phyloP scores from a whole-genome alignment of 2,329 filamentous ascomycete genomes.

The Chaetomium strumarium region DNA sequence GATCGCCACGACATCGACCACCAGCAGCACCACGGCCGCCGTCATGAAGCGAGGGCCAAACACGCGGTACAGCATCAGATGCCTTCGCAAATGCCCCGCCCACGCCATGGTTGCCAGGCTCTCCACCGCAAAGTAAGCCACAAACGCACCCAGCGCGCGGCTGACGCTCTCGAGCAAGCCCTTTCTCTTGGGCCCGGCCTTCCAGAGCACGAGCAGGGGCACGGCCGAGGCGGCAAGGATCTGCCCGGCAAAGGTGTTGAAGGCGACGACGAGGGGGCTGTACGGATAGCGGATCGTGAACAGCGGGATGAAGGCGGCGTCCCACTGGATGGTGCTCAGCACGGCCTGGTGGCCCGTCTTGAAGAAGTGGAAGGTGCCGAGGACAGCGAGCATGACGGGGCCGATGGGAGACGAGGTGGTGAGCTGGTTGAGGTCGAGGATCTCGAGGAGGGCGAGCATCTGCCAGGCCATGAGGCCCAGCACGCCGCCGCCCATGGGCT shows the following conservation, averaged over 20 bases:
- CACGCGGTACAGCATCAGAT: conserved; percentile 94
- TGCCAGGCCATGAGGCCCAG: conserved; percentile 82
- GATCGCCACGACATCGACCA: conserved; percentile 71
- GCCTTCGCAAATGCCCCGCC: conserved; percentile 79
- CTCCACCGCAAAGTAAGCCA: conserved; percentile 77
- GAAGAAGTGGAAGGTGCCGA: conserved; percentile 94
- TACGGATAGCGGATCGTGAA: conserved; percentile 81
- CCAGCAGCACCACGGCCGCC: conserved; percentile 62
- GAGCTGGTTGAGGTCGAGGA: conserved; percentile 55
- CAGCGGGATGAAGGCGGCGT: conserved; percentile 86
- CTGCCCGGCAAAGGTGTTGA: conserved; percentile 87
- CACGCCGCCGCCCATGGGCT: conserved; percentile 88
- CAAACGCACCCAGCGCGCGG: conserved; percentile 65
- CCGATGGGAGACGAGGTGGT: conserved; percentile 65
- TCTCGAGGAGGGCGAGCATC: conserved; percentile 69
- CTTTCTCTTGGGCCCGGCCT: conserved; percentile 68
- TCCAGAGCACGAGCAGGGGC: conserved; percentile 82
- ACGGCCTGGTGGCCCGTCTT: conserved; percentile 95
- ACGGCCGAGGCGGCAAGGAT: conserved; percentile 75
- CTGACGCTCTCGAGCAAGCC: conserved; percentile 65
- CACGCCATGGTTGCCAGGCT: conserved; percentile 83
- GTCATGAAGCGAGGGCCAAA: conserved; percentile 90
- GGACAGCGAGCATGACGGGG: conserved; percentile 75
- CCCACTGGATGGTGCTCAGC: conserved; percentile 88
- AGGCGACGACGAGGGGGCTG: conserved; percentile 71